A percentile compares a stretch with the other conserved stretches of the same genome.
These are phyloP conservation scores for Fusarium anguioides DNA, from an alignment of 2,329 filamentous ascomycete genomes.

Conservation along the genomic window DNA sequence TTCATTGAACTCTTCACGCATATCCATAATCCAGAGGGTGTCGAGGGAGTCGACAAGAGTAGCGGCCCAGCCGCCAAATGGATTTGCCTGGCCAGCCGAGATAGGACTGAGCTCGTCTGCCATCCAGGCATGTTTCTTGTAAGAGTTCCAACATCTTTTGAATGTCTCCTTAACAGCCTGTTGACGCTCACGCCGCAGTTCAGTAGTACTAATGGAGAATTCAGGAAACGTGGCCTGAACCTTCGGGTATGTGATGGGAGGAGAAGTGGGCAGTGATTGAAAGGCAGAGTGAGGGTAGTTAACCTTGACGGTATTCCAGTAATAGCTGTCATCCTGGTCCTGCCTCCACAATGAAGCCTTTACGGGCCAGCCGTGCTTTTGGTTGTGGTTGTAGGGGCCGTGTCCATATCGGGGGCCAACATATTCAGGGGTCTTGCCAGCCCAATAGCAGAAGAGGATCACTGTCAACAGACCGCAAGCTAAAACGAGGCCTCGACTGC, in stretches of 20 bases:
- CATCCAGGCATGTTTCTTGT: slow-evolving; percentile 72
- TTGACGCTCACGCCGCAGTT: slow-evolving; percentile 50
- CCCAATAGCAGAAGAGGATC: slow-evolving; percentile 39
- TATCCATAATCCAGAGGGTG: slow-evolving; percentile 78
- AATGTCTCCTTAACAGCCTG: slow-evolving; percentile 58
- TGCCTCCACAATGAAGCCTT: slow-evolving; percentile 39
- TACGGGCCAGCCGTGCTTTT: slow-evolving; percentile 37
- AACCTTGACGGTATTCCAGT: slow-evolving; percentile 44
- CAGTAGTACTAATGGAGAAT: slow-evolving; percentile 36
- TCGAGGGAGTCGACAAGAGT: slow-evolving; percentile 76
- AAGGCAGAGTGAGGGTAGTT: slow-evolving; percentile 47
- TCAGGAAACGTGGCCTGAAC: slow-evolving; percentile 50
- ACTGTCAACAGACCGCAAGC: slow-evolving; percentile 35
- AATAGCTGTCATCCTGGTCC: slow-evolving; percentile 42
- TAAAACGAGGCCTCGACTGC: slow-evolving; percentile 37
- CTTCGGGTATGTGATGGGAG: slow-evolving; percentile 47
- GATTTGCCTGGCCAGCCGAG: slow-evolving; percentile 62
- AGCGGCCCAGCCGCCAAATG: slow-evolving; percentile 75
- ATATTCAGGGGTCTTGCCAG: slow-evolving; percentile 25
- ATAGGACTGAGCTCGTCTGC: slow-evolving; percentile 72
- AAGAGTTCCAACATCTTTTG: slow-evolving; percentile 61
- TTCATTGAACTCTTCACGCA: slow-evolving; percentile 72
- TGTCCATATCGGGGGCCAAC: slow-evolving; percentile 32
- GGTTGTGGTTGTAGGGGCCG: slow-evolving; percentile 35
- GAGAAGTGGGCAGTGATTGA: slow-evolving; percentile 46